Evolutionary conservation across 305 asterid genomes (phyloP), one percentile per base, ranked within the genome.

Genomic region (Fraxinus ornus): DNA sequence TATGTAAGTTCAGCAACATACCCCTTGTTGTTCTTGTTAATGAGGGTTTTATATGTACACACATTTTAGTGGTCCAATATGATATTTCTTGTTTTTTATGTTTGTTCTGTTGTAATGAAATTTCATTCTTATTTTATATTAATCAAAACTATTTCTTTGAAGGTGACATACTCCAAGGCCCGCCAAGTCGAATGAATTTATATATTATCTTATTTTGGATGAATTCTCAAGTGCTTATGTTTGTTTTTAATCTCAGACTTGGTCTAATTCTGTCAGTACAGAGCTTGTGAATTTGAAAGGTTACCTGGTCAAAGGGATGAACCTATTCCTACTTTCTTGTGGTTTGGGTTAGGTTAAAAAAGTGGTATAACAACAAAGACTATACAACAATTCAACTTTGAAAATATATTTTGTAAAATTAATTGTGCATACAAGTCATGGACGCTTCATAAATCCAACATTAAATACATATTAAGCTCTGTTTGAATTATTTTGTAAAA

Each of bases 11-110:
- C 24, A 60, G 71, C 76, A 70, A 79, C 12, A 81, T 80, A 84
- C n/a, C 35, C 30, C 75, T 78, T 84, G 84, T 64, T 84, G 80
- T 64, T 84, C 82, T 74, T 74, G 80, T 49, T 79, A 3, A 55
- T 24, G 57, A 57, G 76, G 24, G 66, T 55, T 76, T 35, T 79
- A 19, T 55, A 71, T 62, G 39, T 77, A 76, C 77, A 76, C 66
- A 55, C 74, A 68, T 15, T 41, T 49, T 36, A 22, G 5, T 6
- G 49, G 22, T 60, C 52, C 1, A 75, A 24, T 19, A 36, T 47
- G 32, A 28, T 28, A 36, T 24, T 55, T 79, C 55, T 75, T 47
- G 24, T 55, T 84, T 55, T 39, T 77, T 28, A 32, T 78, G 77
- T 78, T 44, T 72, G 66, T 83, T 74, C 5, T 9, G 35, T 64